Evolutionary conservation across 2,329 filamentous ascomycete genomes (phyloP), one percentile per base, ranked within the genome.

Genomic region (Botryotinia globosa): DNA sequence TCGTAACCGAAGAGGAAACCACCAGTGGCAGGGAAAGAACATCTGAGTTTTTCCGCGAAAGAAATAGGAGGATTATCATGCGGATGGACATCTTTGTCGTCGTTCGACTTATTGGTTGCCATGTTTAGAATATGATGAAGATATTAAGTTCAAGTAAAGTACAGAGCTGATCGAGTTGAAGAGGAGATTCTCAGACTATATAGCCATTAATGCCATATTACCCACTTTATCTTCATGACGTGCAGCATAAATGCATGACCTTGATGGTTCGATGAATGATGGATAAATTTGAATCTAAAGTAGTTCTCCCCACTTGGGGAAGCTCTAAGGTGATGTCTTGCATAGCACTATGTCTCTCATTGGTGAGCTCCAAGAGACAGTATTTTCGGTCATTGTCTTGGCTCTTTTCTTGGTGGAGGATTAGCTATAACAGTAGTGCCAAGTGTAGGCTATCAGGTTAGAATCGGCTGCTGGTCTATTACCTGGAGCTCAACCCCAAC

Each of bases 1-100:
- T 94, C 92, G 82, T 92, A 94, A 65, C 92, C 92, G 83, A 81
- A 81, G 75, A 80, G 76, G 71, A 79, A 77, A 81, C 88, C 90
- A 78, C 90, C 90, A 74, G 92, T 91, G 48, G 90, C 88, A 74
- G 90, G 90, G 75, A 92, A 92, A 75, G 88, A 89, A 81, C 90
- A 92, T 79, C 91, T 87, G 65, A 91, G 74, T 81, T 92, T 91
- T 72, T 89, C 89, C 84, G 89, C 89, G 83, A 88, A 83, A 76
- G 89, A 91, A 77, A 92, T 86, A 76, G 90, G 89, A 25, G 90
- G 89, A 84, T 92, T 90, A 79, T 39, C 45, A 91, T 86, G 75
- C 85, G 85, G 76, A 84, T 83, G 51, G 93, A 10, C 61, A 65
- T 63, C 68, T 68, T 62, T 59, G 16, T 37, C 68, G 65, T 66